phyloP scores from a whole-genome alignment of 2,329 filamentous ascomycete species.

The Fonsecaea erecta region DNA sequence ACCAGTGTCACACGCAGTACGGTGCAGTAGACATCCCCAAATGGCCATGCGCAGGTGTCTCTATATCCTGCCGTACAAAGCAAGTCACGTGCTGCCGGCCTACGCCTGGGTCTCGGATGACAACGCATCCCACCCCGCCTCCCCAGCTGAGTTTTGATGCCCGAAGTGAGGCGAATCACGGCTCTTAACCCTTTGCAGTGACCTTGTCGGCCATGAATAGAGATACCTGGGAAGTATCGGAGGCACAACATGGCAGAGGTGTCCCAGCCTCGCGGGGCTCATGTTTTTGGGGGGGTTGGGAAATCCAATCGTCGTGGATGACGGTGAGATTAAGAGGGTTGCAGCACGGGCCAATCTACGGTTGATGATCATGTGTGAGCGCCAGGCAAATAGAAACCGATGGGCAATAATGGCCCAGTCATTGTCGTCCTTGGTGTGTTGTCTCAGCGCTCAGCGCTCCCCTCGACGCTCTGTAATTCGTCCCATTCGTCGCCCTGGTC shows the following conservation, averaged over 20 bases:
- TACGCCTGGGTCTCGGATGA: neutral
- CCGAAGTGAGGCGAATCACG: constrained; percentile 4
- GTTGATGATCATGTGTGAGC: neutral
- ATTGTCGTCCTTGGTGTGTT: neutral
- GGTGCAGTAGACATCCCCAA: neutral
- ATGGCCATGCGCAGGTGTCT: neutral
- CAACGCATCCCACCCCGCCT: neutral
- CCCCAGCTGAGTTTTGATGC: constrained; percentile 1
- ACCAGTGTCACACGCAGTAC: neutral
- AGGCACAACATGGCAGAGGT: neutral
- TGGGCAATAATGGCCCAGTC: neutral
- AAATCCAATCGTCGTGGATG: neutral
- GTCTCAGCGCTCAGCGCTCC: constrained; percentile 1
- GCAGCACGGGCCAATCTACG: neutral
- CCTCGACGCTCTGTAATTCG: constrained; percentile 1
- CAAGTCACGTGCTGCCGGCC: neutral
- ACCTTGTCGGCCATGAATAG: neutral
- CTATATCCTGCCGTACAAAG: neutral
- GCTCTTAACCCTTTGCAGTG: neutral
- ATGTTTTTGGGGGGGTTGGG: neutral
- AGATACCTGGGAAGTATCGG: neutral
- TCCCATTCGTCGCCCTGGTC: constrained; percentile 4
- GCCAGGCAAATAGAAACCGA: neutral
- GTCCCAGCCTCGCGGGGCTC: neutral
- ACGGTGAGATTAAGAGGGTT: neutral